These are phyloP conservation scores for Schizochytrium sp. DNA, from an alignment of 108 stramenopile species.

Conservation along the genomic window DNA sequence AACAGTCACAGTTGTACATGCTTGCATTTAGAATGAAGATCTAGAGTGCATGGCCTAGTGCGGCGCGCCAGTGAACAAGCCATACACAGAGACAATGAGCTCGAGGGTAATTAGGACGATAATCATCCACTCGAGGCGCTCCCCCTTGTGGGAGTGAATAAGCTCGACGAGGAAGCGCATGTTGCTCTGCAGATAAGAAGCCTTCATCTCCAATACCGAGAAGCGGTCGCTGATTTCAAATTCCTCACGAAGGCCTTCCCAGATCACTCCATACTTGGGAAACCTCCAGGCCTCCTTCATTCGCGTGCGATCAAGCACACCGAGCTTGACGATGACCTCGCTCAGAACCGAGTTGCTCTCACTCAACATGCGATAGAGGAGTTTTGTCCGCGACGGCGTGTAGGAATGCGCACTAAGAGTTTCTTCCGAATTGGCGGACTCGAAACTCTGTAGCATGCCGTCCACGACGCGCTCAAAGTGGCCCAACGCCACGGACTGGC, in stretches of 20 bases:
- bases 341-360: constrained; percentile 73
- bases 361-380: constrained; percentile 51
- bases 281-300: constrained; percentile 72
- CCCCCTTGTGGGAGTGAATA: constrained; percentile 69
- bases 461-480: constrained; percentile 78
- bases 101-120: constrained; percentile 75
- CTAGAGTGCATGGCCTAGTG: neutral
- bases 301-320: constrained; percentile 68
- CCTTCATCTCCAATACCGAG: constrained; percentile 77
- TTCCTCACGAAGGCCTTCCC: constrained; percentile 61
- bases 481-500: constrained; percentile 78
- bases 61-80: neutral
- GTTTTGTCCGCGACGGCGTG: constrained; percentile 40
- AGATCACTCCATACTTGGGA: constrained; percentile 69
- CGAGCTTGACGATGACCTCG: constrained; percentile 75
- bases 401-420: neutral
- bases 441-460: constrained; percentile 64
- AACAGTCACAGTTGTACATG: too few species aligned
- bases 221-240: constrained; percentile 62
- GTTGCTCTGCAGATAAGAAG: constrained; percentile 77
- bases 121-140: constrained; percentile 81
- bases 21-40: too few species aligned
- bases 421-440: constrained; percentile 4
- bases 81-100: constrained; percentile 53
- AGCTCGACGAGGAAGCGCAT: constrained; percentile 87